Base-by-base conservation (phyloP, 2,329 filamentous ascomycete genomes). In the Talaromyces sp. region DNA sequence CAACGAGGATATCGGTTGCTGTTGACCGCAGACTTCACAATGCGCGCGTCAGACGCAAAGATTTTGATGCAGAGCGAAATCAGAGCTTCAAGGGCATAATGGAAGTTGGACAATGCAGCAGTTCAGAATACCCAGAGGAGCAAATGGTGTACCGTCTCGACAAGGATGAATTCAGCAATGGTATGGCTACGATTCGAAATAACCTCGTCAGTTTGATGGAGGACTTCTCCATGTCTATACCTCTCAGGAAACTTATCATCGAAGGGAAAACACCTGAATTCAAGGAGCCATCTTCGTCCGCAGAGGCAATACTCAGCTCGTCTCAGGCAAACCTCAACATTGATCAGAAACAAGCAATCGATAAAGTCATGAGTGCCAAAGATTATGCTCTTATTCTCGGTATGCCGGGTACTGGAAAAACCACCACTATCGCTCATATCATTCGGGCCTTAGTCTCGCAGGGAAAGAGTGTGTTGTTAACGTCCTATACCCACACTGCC, bases 391-490 rank as follows among this genome's bases (percentile, higher is more conserved):
- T 99, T n/a, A 93, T 99, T 13, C 86, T 99, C 22, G 95, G 95
- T 33, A 99, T 99, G 95, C 95, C 95, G 1, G 95, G 95, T 8
- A 99, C 95, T 0, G 95, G 95, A 65, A 99, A 99, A 78, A 99
- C 95, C 2, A 99, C 95, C 0, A 99, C 95, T 0, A 98, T 99
- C 73, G 93, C 94, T 5, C 93, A 98, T 75, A 97, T 99, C 70
- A 98, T 99, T 72, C 89, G 92, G 52, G 92, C 94, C 0, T 83
- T 99, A 35, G 90, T 95, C 5, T 88, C 90, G 0, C 91, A 96
- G 75, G 90, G 92, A 11, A 98, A 98, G 79, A 96, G 91, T 64
- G 93, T 99, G 14, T 82, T 99, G 7, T 82, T 99, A 47, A 96
- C 95, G 0, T 97, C 93, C 0, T 98, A 98, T 76, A 99, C 95